phyloP scores from a whole-genome alignment of 805 yeast genomes.

The Suhomyces sp. region DNA sequence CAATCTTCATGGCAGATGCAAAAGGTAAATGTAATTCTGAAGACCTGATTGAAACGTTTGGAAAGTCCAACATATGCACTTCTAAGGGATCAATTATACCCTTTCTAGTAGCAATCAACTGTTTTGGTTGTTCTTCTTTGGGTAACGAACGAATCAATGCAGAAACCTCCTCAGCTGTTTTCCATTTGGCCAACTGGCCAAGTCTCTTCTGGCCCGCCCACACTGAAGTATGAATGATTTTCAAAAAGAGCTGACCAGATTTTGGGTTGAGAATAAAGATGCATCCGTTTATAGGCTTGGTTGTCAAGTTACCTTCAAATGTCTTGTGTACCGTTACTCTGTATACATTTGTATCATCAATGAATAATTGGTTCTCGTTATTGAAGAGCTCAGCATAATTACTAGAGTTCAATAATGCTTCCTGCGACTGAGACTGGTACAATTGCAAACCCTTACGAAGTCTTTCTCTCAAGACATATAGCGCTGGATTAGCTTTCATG shows the following conservation, averaged over 20 bases:
- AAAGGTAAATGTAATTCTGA: slow-evolving; percentile 90
- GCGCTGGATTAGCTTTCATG: slow-evolving; percentile 92
- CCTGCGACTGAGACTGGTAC: slow-evolving; percentile 91
- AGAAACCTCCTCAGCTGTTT: slow-evolving; percentile 96
- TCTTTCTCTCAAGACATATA: slow-evolving; percentile 88
- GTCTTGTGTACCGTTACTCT: slow-evolving; percentile 90
- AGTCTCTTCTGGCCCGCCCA: slow-evolving; percentile 97
- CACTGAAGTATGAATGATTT: slow-evolving; percentile 87
- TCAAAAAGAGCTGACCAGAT: slow-evolving; percentile 85
- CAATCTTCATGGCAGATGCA: slow-evolving; percentile 78
- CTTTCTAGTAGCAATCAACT: slow-evolving; percentile 82
- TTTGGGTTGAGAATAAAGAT: slow-evolving; percentile 86
- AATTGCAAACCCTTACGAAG: slow-evolving; percentile 91
- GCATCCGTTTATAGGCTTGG: slow-evolving; percentile 92
- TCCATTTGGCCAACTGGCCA: slow-evolving; percentile 95
- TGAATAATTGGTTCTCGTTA: slow-evolving; percentile 76
- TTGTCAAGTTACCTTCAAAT: slow-evolving; percentile 86
- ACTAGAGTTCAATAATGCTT: slow-evolving; percentile 81
- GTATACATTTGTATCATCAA: slow-evolving; percentile 93
- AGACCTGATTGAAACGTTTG: slow-evolving; percentile 83
- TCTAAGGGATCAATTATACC: slow-evolving; percentile 93
- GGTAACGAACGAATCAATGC: slow-evolving; percentile 87
- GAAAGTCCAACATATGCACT: slow-evolving; percentile 96
- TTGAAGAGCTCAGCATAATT: slow-evolving; percentile 89
- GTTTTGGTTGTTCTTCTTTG: slow-evolving; percentile 91